Evolutionary conservation across 169 alveolate genomes (phyloP), one percentile per base, ranked within the genome.

Genomic region (Eimeria praecox): DNA sequence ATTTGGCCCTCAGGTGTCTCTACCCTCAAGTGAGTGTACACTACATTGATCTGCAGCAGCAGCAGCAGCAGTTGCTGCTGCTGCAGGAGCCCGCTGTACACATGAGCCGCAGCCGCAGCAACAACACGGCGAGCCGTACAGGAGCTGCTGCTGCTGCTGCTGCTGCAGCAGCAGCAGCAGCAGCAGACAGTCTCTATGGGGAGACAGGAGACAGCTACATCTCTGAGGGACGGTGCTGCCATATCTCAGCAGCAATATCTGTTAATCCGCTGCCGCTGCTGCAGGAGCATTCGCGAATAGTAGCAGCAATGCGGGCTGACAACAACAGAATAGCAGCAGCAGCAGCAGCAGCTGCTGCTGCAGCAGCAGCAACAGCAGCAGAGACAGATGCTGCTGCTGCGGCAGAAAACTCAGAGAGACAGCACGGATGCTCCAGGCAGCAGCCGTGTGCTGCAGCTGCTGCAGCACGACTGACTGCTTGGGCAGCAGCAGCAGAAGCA

Each of bases 401-500:
- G 49, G 90, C 66, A 14, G 92, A 56, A 27, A 20, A 18, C 54
- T 59, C 80, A 16, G 77, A 33, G 9, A n/a, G 40, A 10, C 44
- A 16, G 5, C 92, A 35, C 38, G 12, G 44, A 33, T 85, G 92
- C 56, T 6, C 8, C 59, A 56, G 78, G 35, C 33, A 35, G 75
- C 92, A 85, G 40, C 78, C 92, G 4, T 59, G 92, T n/a, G 78
- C 78, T 52, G 78, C 92, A 3, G 92, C 92, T 35, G 78, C 92
- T 52, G 75, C 92, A 27, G 75, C 78, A 38, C 54, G 90, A 46
- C 71, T n/a, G 9, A 64, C 94, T 24, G 94, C 94, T 3, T 64
- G 85, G 94, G 46, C 94, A 62, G 94, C 94, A 20, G 94, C 94
- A 88, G 94, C 94, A 88, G 71, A n/a, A 59, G 69, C 30, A 59